A percentile compares a stretch with the other conserved stretches of the same genome.
These are phyloP conservation scores for Apophysomyces ossiformis DNA, from an alignment of 371 early-diverging fungal species.

Conservation along the genomic window DNA sequence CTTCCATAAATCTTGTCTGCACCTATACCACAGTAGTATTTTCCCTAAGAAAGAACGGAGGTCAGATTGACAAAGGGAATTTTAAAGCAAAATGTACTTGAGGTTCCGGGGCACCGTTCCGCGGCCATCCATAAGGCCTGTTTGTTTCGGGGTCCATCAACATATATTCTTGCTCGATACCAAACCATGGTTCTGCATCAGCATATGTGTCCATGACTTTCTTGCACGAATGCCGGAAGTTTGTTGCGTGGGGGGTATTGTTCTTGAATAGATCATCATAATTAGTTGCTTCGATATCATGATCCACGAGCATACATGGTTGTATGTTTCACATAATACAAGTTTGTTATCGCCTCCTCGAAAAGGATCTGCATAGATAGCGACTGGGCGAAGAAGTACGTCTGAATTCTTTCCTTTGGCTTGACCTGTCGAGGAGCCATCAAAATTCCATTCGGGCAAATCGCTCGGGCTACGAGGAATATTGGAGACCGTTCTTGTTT, in stretches of 20 bases:
- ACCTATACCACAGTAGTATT: slow-evolving; percentile 67
- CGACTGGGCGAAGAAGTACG: slow-evolving; percentile 58
- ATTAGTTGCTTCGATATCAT: neutral
- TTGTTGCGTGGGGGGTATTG: slow-evolving; percentile 55
- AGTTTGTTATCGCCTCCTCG: slow-evolving; percentile 65
- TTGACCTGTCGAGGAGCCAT: slow-evolving; percentile 68
- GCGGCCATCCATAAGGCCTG: slow-evolving; percentile 63
- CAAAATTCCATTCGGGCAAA: slow-evolving; percentile 66
- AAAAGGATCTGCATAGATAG: slow-evolving; percentile 66
- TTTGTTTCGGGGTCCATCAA: slow-evolving; percentile 57
- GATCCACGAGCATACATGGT: slow-evolving; percentile 10
- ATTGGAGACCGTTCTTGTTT: slow-evolving; percentile 52
- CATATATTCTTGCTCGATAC: slow-evolving; percentile 66
- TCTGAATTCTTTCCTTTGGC: slow-evolving; percentile 67
- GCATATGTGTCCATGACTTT: slow-evolving; percentile 51
- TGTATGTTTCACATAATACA: slow-evolving; percentile 52
- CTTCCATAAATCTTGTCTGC: slow-evolving; percentile 57
- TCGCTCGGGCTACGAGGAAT: slow-evolving; percentile 46
- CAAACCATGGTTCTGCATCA: slow-evolving; percentile 61
- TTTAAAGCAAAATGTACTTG: slow-evolving; percentile 39
- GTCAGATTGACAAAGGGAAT: neutral
- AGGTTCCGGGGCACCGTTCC: slow-evolving; percentile 63
- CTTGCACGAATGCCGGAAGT: slow-evolving; percentile 45
- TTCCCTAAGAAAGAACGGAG: slow-evolving; percentile 25
- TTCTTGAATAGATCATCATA: slow-evolving; percentile 18